Conservation (phyloP, 331 rosid species). For the Malus hybrid region DNA sequence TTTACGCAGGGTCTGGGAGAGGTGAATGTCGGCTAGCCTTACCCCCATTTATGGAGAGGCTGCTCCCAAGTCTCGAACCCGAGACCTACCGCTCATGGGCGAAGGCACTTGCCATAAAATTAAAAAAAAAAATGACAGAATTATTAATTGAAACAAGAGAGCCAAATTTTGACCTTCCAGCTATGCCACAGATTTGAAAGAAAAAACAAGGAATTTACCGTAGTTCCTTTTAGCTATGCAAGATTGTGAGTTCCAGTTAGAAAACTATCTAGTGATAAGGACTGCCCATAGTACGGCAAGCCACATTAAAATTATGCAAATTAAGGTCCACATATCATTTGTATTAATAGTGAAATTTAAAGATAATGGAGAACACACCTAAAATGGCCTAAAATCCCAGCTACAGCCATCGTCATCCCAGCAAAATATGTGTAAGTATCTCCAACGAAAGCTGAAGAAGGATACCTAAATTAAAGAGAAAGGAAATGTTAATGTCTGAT, state of each 20-base stretch:
- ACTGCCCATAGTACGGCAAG: not conserved
- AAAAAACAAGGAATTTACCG: not conserved
- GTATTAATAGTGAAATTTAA: not conserved
- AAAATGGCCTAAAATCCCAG: conserved; percentile 91
- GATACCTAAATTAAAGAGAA: conserved; percentile 56
- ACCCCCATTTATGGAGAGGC: too few species aligned
- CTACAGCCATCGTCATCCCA: conserved; percentile 98
- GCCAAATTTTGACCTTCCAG: not conserved
- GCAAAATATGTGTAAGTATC: conserved; percentile 96
- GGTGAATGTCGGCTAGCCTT: too few species aligned
- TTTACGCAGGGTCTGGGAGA: too few species aligned
- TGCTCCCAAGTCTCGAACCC: too few species aligned
- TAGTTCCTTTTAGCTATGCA: not conserved
- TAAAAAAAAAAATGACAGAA: not conserved
- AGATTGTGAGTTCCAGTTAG: not conserved
- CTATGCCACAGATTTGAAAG: not conserved
- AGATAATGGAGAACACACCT: conserved; percentile 42
- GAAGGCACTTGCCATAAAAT: too few species aligned
- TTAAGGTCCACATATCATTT: not conserved
- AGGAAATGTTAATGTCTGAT: conserved; percentile 1
- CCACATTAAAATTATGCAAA: not conserved
- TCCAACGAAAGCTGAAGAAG: conserved; percentile 92
- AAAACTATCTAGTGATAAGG: not conserved
- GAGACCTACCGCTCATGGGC: too few species aligned
- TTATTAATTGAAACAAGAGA: not conserved